Base-by-base conservation (phyloP, 2,329 filamentous ascomycete species). In the Ascochyta rabiei region DNA sequence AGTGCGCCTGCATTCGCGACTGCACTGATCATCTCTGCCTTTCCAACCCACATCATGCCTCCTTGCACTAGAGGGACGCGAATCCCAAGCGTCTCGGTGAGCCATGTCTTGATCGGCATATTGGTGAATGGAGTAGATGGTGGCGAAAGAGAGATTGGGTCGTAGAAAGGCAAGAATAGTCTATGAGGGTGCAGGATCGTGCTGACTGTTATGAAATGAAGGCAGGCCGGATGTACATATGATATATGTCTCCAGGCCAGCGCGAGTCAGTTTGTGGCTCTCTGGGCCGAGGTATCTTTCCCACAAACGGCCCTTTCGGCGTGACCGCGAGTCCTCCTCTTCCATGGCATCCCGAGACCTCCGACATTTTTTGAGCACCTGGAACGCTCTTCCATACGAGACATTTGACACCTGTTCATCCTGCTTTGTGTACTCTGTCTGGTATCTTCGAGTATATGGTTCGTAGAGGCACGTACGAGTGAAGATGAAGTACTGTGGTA, bases 21-120 rank as follows among this genome's bases (percentile, higher is more conserved):
- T n/a, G 81, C 81, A 34, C 77, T 73, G 43, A 80, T 80, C 56
- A 83, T 75, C 62, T 82, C 80, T 38, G 81, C 81, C 51, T 80
- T 81, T 61, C 80, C 80, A 44, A 83, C 80, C 81, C 80, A 83
- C 79, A 82, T 81, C 80, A 83, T 82, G 35, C 65, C 67, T 45
- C 67, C 67, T 55, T 69, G 67, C 7, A 69, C 67, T 10, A 69
- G 41, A 18, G 67, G 67, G 18, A 67, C 46, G 8, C 61, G 62
- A 31, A 68, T 60, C 15, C 64, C 64, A 10, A 68, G 50, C 3
- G 48, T 64, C 24, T 66, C 60, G 8, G 63, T 69, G 33, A 69
- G 61, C 65, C 65, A 68, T 50, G 66, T 69, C 39, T 68, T 66
- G 60, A 69, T 61, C n/a, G 62, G 59, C 66, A 68, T 68, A 28